Base-by-base conservation (phyloP, 441 rosid species). In the Mallotus repandus region DNA sequence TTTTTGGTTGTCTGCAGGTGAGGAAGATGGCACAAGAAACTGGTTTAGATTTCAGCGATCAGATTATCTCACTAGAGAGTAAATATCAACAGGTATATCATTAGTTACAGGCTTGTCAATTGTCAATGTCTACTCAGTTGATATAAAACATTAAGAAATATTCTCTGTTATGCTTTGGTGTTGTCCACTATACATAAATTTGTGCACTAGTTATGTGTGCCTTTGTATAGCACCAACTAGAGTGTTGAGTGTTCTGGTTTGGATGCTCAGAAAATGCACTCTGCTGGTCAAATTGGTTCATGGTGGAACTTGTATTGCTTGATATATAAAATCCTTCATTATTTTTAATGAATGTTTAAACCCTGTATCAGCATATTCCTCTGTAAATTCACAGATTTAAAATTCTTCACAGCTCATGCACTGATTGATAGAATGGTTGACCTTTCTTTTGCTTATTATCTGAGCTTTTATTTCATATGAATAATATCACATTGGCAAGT, bases 1-100 rank as follows among this genome's bases (percentile, higher is more conserved):
- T 70, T 61, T 49, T 82, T 63, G 72, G 76, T 29, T 29, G 73
- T 57, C 2, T 83, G 83, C 86, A 95, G 99, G 96, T 95, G 81
- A 83, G 88, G 87, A 91, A 90, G 87, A 92, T 91, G 98, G 98
- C 98, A 9, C 79, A 83, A 53, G 96, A 92, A 75, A 91, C 96
- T 45, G 97, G 98, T 8, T 79, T 95, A 85, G 98, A 92, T 81
- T 91, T 95, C 77, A 87, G 80, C 73, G 94, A 92, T 74, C 98
- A 92, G 89, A 95, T 95, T 79, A 68, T 76, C 18, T 84, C 83
- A 18, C 79, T 91, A 75, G 97, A 95, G 87, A 87, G 76, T 77
- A 93, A 89, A 77, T 90, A 93, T 79, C 89, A 88, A 76, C 89
- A 89, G 97, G 98, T 90, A 74, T 46, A 78, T 62, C 11, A 63